Evolutionary conservation across 23 red algal species (phyloP).

Genomic region (Gracilaria caudata): DNA sequence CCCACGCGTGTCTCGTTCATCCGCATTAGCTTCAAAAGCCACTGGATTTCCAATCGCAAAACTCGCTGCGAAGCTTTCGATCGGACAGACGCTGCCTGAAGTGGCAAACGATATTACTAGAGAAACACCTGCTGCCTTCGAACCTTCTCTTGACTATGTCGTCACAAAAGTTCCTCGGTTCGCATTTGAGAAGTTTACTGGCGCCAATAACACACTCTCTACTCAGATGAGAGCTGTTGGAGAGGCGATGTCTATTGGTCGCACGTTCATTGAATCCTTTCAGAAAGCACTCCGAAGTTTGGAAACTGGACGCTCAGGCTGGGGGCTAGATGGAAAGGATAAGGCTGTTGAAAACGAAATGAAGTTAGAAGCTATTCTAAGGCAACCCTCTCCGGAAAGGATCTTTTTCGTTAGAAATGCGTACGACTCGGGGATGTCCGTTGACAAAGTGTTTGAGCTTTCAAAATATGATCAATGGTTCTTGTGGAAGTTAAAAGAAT

Average conservation of each 20-base stretch:
- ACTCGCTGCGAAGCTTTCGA: conserved; percentile 93
- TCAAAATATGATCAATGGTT: conserved; percentile 96
- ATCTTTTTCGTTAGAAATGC: conserved; percentile 90
- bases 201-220: conserved; percentile 71
- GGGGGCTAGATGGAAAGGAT: conserved; percentile 95
- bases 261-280: conserved; percentile 93
- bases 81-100: conserved; percentile 76
- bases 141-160: conserved; percentile 96
- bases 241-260: conserved; percentile 98
- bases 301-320: conserved; percentile 95
- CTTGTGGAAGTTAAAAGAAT: conserved; percentile 80
- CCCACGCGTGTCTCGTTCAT: conserved; percentile 96
- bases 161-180: conserved; percentile 99
- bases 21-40: conserved; percentile 96
- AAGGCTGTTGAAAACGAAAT: conserved; percentile 44
- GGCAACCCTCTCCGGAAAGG: conserved; percentile 88
- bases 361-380: conserved; percentile 84
- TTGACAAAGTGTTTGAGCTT: conserved; percentile 80
- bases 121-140: conserved; percentile 95
- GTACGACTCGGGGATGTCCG: conserved; percentile 77
- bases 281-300: conserved; percentile 94
- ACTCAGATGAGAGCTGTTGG: conserved; percentile 99
- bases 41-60: conserved; percentile 99
- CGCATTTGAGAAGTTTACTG: conserved; percentile 99
- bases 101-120: conserved; percentile 93